Evolutionary conservation across 2,329 filamentous ascomycete species (phyloP).

Genomic region (Xylariaceae sp.): DNA sequence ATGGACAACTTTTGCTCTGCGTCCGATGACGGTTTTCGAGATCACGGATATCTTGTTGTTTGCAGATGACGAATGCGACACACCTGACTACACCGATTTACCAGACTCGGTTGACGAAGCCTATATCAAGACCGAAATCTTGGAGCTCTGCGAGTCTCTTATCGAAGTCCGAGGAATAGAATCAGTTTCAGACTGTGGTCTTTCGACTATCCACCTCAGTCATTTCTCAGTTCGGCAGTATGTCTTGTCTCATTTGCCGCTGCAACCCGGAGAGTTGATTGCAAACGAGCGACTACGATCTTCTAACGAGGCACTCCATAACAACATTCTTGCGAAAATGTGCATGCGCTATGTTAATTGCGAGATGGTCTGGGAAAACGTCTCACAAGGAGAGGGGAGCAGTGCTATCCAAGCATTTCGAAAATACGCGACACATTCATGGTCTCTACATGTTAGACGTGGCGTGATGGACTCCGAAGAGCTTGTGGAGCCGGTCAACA

Average conservation of each 20-base stretch:
- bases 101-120: constrained; percentile 10
- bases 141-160: constrained; percentile 16
- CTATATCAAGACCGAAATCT: constrained; percentile 13
- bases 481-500: neutral
- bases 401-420: neutral
- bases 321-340: constrained; percentile 9
- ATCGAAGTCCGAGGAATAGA: constrained; percentile 5
- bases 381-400: neutral
- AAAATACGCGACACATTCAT: neutral
- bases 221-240: constrained; percentile 18
- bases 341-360: constrained; percentile 16
- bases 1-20: constrained; percentile 28
- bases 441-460: neutral
- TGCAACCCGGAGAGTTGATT: neutral
- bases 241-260: constrained; percentile 7
- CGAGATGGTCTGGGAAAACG: neutral
- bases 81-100: constrained; percentile 7
- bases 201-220: constrained; percentile 12
- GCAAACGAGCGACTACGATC: constrained; percentile 6
- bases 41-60: constrained; percentile 13
- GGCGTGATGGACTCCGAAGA: neutral
- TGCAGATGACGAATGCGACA: constrained; percentile 1
- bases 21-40: constrained; percentile 11
- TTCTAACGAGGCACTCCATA: constrained; percentile 8
- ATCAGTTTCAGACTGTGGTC: neutral